Evolutionary conservation across 1,139 yeast genomes (phyloP), one percentile per base, ranked within the genome.

Genomic region (Diutina siamensis): DNA sequence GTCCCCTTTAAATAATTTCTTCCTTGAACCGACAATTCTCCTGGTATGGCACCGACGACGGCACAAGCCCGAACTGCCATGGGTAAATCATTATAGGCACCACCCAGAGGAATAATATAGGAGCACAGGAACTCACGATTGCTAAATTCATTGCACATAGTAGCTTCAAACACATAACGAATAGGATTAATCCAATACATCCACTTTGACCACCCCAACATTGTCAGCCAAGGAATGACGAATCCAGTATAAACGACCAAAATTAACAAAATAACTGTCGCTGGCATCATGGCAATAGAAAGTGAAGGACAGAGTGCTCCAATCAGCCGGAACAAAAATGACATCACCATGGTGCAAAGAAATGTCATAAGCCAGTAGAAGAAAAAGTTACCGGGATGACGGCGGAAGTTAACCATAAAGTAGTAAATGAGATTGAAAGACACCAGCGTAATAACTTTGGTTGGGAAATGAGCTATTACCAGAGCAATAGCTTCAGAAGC

Each of bases 121-220:
- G 66, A 51, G 53, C 83, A 78, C 2, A 53, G 52, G 53, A 72
- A 72, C 9, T 59, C 53, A 17, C 75, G 60, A 44, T 64, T 68
- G 48, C 61, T 62, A 55, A 76, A 78, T 57, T 80, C 87, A 54
- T 74, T 83, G 3, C 74, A 71, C 78, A 83, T 75, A 55, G 83
- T 61, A 0, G 84, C 67, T 59, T 83, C 89, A 54, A 81, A 83
- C 4, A 76, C 72, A 55, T 83, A 84, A 4, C 77, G 80, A 45
- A 83, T 64, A 0, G 94, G 94, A 54, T 83, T 74, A 48, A 83
- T 59, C 56, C 80, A 83, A 62, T 80, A 80, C 55, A 84, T 76
- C 92, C 94, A 84, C 51, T 82, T 69, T 34, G 83, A 76, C 94
- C 94, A 84, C 27, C 84, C 83, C 49, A 76, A 72, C 83, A 83